These are phyloP conservation scores for Globisporangium solare DNA, from an alignment of 352 stramenopile genomes.

Conservation along the genomic window DNA sequence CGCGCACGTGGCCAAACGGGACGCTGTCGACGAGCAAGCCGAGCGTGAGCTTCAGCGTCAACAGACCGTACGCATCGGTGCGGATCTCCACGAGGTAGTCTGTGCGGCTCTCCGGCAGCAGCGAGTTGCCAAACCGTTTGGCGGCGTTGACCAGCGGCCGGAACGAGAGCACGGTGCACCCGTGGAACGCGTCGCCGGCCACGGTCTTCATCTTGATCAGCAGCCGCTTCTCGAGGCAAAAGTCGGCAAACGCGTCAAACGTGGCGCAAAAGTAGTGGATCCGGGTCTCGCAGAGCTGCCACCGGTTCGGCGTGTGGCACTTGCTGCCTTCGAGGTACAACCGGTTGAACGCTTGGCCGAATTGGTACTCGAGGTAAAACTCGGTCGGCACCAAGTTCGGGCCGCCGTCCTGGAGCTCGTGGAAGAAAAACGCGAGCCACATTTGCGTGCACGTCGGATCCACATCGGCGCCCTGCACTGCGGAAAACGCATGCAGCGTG, in stretches of 20 bases:
- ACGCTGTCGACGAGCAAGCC: constrained; percentile 60
- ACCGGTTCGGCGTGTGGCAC: constrained; percentile 70
- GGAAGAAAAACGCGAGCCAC: constrained; percentile 76
- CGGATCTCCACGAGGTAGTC: constrained; percentile 69
- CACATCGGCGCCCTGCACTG: constrained; percentile 35
- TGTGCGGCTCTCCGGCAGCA: constrained; percentile 41
- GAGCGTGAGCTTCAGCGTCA: constrained; percentile 76
- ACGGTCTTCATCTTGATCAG: constrained; percentile 62
- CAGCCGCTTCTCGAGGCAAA: constrained; percentile 58
- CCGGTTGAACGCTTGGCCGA: constrained; percentile 52
- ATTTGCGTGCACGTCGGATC: constrained; percentile 72
- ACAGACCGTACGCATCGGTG: constrained; percentile 43
- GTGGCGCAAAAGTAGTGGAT: constrained; percentile 68
- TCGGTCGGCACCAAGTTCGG: constrained; percentile 45
- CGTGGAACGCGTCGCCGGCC: constrained; percentile 34
- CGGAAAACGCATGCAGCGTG: constrained; percentile 13
- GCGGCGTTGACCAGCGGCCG: constrained; percentile 44
- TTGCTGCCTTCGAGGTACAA: constrained; percentile 78
- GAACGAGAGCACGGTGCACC: constrained; percentile 50
- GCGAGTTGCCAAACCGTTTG: constrained; percentile 54
- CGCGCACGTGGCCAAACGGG: constrained; percentile 46
- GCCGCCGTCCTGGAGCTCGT: constrained; percentile 74
- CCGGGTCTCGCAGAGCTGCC: constrained; percentile 73
- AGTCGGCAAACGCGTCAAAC: constrained; percentile 62
- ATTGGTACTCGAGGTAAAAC: constrained; percentile 77